phyloP scores from a whole-genome alignment of 371 early-diverging fungal genomes.

The Vittaforma corneae region DNA sequence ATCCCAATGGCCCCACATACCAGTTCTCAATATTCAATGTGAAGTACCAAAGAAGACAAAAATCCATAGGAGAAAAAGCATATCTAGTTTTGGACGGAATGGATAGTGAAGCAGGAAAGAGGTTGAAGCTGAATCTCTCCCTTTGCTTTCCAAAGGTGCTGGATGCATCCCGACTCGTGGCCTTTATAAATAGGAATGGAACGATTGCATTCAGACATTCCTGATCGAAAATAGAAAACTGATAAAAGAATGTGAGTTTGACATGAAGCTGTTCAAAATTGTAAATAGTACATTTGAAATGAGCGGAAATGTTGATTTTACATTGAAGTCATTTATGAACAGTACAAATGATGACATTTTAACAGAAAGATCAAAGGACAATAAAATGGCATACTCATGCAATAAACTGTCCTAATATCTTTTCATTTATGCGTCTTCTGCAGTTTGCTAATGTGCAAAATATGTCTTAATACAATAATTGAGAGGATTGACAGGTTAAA shows the following conservation, averaged over 20 bases:
- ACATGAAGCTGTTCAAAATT: constrained; percentile 52
- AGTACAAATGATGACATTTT: constrained; percentile 32
- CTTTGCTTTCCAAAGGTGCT: constrained; percentile 35
- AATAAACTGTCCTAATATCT: too few relatives aligned
- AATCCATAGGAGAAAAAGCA: constrained; percentile 64
- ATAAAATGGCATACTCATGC: too few relatives aligned
- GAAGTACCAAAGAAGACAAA: constrained; percentile 71
- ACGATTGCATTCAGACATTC: constrained; percentile 55
- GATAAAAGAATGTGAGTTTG: constrained; percentile 39
- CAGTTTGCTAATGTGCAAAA: too few relatives aligned
- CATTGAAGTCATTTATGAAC: constrained; percentile 53
- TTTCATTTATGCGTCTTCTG: too few relatives aligned
- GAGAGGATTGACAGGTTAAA: too few relatives aligned
- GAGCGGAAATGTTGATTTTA: constrained; percentile 50
- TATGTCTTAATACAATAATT: too few relatives aligned
- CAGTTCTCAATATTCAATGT: constrained; percentile 89
- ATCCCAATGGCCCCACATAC: constrained; percentile 92
- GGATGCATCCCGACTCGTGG: constrained; percentile 52
- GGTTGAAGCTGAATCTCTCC: constrained; percentile 59
- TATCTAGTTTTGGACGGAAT: constrained; percentile 87
- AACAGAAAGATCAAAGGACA: too few relatives aligned
- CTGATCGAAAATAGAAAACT: constrained; percentile 43
- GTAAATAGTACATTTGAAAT: constrained; percentile 53
- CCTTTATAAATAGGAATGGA: constrained; percentile 50
- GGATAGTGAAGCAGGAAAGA: constrained; percentile 67